Base-by-base conservation (phyloP, 257 asterid species). In the Ajuga chamaepitys region DNA sequence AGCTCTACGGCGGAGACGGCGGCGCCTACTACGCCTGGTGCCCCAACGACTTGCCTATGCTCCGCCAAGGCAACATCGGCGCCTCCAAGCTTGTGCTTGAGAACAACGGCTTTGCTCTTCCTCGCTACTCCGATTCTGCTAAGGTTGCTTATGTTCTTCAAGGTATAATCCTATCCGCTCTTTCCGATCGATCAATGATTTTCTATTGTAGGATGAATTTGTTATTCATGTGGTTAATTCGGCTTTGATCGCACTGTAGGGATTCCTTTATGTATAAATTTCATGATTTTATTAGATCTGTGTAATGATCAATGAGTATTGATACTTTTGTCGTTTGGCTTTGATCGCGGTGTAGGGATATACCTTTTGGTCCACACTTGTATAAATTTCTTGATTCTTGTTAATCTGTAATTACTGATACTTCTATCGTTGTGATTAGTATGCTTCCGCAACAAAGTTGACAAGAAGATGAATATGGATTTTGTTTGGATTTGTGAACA, bases 61-160 rank as follows among this genome's bases (percentile, higher is more conserved):
- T 82, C 64, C 77, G 78, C 2, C 68, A 76, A 21, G 83, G 87
- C 63, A 77, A 82, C 69, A 82, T 82, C 59, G 84, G 85, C 35
- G 87, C 87, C 21, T 77, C 74, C 0, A 82, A 79, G 64, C 77
- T 82, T 3, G 69, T 78, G 2, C 87, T 83, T 1, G 62, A 54
- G 71, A 73, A 80, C 67, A 55, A 80, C 66, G 88, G 82, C 30
- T 77, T 83, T 16, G 82, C 77, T 25, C 62, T 80, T 58, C 84
- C 86, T 2, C 71, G 78, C 3, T 80, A 80, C 79, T 83, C 88
- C 14, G 88, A 83, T 77, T 80, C 88, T 4, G 81, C 84, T 0
- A 77, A 83, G 56, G 88, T 83, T 48, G 86, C 82, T 26, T 83
- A 83, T 68, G 86, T 83, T 64, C 83, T 83, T 48, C 86, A 80